phyloP scores from a whole-genome alignment of 1,284 basidiomycete genomes.

The Moesziomyces parantarcticus region DNA sequence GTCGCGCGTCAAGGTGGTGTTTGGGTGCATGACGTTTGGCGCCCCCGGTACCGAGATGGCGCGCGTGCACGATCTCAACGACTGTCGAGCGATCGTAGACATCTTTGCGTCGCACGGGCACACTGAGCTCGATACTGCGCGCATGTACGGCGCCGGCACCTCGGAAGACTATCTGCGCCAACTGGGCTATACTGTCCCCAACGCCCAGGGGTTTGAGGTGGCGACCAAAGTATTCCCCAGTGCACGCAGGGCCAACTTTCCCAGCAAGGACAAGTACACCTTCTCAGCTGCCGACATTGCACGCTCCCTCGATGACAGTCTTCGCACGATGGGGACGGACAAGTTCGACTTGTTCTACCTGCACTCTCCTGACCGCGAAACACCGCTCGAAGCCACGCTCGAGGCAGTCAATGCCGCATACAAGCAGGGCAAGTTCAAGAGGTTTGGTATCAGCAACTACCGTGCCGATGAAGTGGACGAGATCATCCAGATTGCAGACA shows the following conservation, averaged over 20 bases:
- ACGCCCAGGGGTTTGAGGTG: constrained; percentile 31
- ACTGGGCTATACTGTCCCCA: constrained; percentile 28
- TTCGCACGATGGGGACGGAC: constrained; percentile 67
- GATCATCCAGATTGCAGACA: constrained; percentile 74
- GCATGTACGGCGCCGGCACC: constrained; percentile 69
- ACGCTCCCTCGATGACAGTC: constrained; percentile 52
- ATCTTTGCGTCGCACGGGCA: constrained; percentile 75
- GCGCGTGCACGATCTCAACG: constrained; percentile 72
- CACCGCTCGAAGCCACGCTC: constrained; percentile 71
- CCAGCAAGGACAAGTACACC: constrained; percentile 35
- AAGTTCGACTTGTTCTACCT: constrained; percentile 73
- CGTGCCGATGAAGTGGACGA: constrained; percentile 75
- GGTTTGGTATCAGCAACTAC: constrained; percentile 74
- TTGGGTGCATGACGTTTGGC: constrained; percentile 72
- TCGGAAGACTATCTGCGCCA: constrained; percentile 48
- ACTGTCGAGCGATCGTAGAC: constrained; percentile 73
- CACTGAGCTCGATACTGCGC: constrained; percentile 73
- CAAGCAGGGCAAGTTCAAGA: constrained; percentile 71
- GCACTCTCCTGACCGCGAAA: constrained; percentile 73
- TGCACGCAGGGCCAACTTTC: constrained; percentile 29
- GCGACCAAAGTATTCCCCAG: constrained; percentile 68
- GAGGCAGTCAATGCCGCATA: constrained; percentile 72
- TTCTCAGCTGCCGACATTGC: constrained; percentile 69
- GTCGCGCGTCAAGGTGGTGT: constrained; percentile 46
- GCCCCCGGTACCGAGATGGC: constrained; percentile 69